These are phyloP conservation scores for Eucalyptus lansdowneana DNA, from an alignment of 345 rosid species.

Conservation along the genomic window DNA sequence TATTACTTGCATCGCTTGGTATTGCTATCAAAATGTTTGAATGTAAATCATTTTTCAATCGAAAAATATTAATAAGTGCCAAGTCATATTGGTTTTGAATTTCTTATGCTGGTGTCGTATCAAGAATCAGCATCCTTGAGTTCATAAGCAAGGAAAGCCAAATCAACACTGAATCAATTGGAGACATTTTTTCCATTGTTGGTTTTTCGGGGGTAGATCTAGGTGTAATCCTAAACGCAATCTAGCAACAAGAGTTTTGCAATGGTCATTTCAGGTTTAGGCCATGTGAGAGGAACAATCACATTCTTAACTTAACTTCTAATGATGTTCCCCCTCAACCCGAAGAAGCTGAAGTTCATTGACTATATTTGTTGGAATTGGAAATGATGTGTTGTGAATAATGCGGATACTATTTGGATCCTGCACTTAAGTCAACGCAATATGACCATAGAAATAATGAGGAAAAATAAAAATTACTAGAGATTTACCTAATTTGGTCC, in stretches of 20 bases:
- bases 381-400: too few relatives aligned
- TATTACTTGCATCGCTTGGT: background rate
- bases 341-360: background rate
- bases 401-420: too few relatives aligned
- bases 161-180: background rate
- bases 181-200: background rate
- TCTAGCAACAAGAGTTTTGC: background rate
- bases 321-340: background rate
- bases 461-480: too few relatives aligned
- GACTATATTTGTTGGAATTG: background rate
- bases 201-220: background rate
- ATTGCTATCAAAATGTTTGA: background rate
- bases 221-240: background rate
- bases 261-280: background rate
- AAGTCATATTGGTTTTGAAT: background rate
- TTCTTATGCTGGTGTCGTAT: background rate
- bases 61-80: background rate
- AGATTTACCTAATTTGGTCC: too few relatives aligned
- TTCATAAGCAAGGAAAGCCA: background rate
- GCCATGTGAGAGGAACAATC: background rate
- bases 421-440: accelerated
- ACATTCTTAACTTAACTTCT: background rate
- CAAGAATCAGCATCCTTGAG: background rate
- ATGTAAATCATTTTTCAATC: background rate
- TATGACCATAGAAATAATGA: too few relatives aligned